These are phyloP conservation scores for Rugonectria rugulosa DNA, from an alignment of 2,329 filamentous ascomycete species.

Conservation along the genomic window DNA sequence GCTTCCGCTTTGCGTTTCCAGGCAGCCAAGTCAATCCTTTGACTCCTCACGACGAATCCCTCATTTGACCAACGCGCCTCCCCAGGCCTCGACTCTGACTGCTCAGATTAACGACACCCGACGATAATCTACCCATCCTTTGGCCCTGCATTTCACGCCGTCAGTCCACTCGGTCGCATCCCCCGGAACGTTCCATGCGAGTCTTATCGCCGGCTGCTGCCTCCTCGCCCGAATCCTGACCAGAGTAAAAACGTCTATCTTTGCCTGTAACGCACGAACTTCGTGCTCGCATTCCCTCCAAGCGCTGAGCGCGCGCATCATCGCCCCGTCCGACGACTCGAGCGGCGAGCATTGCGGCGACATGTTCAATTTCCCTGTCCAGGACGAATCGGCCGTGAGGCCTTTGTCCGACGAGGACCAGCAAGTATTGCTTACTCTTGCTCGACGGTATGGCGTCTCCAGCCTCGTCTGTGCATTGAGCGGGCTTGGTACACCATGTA, in stretches of 20 bases:
- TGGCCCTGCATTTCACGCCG: too few relatives aligned
- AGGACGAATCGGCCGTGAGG: conserved; percentile 46
- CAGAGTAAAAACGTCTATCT: conserved; percentile 3
- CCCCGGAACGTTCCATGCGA: conserved; percentile 22
- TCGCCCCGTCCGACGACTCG: conserved; percentile 25
- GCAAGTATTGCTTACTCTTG: conserved; percentile 46
- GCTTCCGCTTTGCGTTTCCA: conserved; percentile 6
- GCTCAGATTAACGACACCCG: neutral
- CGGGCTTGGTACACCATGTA: conserved; percentile 48
- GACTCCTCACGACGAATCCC: conserved; percentile 17
- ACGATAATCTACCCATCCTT: conserved; percentile 2
- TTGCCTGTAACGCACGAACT: conserved; percentile 13
- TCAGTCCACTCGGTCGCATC: conserved; percentile 1
- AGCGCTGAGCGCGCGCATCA: conserved; percentile 39
- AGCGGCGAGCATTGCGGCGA: conserved; percentile 22
- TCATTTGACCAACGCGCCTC: conserved; percentile 21
- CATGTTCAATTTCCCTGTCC: conserved; percentile 47
- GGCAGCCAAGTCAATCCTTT: conserved; percentile 11
- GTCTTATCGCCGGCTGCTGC: conserved; percentile 24
- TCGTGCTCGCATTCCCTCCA: conserved; percentile 15
- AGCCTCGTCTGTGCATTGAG: conserved; percentile 48
- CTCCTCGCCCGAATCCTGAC: conserved; percentile 22
- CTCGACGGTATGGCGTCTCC: conserved; percentile 48
- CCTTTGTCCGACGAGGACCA: conserved; percentile 50
- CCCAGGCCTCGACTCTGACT: conserved; percentile 3